These are phyloP conservation scores for Rhizopogon salebrosus DNA, from an alignment of 768 basidiomycete species.

Conservation along the genomic window DNA sequence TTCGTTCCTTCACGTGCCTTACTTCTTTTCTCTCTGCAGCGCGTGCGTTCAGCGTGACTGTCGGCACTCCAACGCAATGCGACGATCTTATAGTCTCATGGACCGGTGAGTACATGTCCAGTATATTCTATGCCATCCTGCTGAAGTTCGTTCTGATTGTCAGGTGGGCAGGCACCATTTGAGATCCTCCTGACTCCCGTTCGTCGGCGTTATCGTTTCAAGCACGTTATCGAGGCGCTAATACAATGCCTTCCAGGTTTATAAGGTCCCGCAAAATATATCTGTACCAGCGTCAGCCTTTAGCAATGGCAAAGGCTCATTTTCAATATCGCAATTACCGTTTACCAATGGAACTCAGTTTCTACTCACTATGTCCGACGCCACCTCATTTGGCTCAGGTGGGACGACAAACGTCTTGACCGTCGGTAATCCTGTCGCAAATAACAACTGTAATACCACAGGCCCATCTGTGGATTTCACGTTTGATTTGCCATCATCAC, in stretches of 20 bases:
- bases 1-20: slow-evolving; percentile 15
- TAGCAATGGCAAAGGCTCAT: slow-evolving; percentile 50
- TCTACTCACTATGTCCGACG: slow-evolving; percentile 66
- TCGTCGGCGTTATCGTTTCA: slow-evolving; percentile 9
- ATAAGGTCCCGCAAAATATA: slow-evolving; percentile 47
- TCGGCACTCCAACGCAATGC: slow-evolving; percentile 53
- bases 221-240: slow-evolving; percentile 1
- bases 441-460: slow-evolving; percentile 43
- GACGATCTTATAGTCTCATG: slow-evolving; percentile 57
- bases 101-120: slow-evolving; percentile 42
- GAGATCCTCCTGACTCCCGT: slow-evolving; percentile 47
- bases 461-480: slow-evolving; percentile 39
- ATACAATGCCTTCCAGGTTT: slow-evolving; percentile 35
- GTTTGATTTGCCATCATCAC: slow-evolving; percentile 45
- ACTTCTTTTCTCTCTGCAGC: slow-evolving; percentile 16
- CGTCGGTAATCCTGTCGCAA: slow-evolving; percentile 40
- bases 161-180: slow-evolving; percentile 58
- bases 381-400: slow-evolving; percentile 63
- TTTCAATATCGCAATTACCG: slow-evolving; percentile 38
- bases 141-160: not conserved
- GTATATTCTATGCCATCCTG: slow-evolving; percentile 2
- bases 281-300: slow-evolving; percentile 53
- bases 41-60: slow-evolving; percentile 41
- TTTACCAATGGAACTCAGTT: slow-evolving; percentile 36
- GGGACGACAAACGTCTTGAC: slow-evolving; percentile 47